These are phyloP conservation scores for Camelina sativa DNA, from an alignment of 345 rosid species.

Conservation along the genomic window DNA sequence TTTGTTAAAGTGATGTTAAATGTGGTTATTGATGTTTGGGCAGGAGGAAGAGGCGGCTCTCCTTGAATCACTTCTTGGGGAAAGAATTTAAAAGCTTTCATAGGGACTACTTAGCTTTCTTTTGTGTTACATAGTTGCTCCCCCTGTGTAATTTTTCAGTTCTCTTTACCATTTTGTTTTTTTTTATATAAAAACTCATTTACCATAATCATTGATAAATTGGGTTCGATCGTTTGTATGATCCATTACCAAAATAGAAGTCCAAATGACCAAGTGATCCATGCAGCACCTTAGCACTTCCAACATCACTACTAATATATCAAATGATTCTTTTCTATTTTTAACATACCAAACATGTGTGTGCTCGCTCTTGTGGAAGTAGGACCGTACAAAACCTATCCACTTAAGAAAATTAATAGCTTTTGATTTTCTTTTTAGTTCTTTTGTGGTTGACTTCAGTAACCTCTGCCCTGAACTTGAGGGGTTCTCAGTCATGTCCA, in stretches of 20 bases:
- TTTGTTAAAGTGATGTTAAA: conserved; percentile 11
- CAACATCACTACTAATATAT: background rate
- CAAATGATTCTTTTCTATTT: background rate
- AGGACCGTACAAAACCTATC: conserved; percentile 34
- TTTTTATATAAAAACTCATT: conserved; percentile 2
- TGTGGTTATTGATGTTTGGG: conserved; percentile 23
- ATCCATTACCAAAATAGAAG: background rate
- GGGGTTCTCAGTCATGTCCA: conserved; percentile 4
- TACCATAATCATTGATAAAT: background rate
- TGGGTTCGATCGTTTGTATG: background rate
- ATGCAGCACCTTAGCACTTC: background rate
- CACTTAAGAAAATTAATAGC: background rate
- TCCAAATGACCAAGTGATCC: background rate
- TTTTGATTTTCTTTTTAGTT: background rate
- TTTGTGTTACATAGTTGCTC: conserved; percentile 14
- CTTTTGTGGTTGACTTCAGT: conserved; percentile 2
- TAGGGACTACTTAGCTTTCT: conserved; percentile 33
- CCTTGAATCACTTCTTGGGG: conserved; percentile 76
- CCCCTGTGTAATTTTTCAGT: background rate
- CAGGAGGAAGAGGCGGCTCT: conserved; percentile 97
- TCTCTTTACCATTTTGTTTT: conserved; percentile 14
- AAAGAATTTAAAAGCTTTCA: conserved; percentile 44
- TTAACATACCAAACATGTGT: background rate
- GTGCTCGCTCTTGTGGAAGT: conserved; percentile 12
- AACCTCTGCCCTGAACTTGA: background rate